Evolutionary conservation across 371 early-diverging fungal genomes (phyloP).

Genomic region (Chytridium lagenaria): DNA sequence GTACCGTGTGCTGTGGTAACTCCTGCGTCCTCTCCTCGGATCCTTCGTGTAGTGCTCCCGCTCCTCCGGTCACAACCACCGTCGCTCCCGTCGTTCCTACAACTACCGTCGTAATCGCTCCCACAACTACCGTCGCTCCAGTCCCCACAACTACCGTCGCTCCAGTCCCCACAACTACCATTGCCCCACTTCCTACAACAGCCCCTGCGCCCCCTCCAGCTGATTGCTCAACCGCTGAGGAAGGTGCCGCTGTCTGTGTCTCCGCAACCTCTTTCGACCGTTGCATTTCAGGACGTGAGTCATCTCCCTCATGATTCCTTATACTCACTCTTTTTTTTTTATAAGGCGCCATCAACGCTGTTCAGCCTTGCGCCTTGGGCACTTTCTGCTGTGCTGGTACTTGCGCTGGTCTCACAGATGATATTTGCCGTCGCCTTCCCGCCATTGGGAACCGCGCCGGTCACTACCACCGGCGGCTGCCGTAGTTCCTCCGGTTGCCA

Average conservation of each 20-base stretch:
- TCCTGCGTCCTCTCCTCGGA: neutral
- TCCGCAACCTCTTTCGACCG: slow-evolving; percentile 11
- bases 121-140: neutral
- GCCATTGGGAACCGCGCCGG: neutral
- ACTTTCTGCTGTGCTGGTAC: slow-evolving; percentile 36
- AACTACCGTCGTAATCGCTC: neutral
- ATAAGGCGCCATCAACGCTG: neutral
- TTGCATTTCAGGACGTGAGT: slow-evolving; percentile 1
- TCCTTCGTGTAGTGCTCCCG: neutral
- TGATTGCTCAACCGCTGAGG: neutral
- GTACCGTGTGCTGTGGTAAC: slow-evolving; percentile 33
- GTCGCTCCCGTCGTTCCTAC: slow-evolving; percentile 17
- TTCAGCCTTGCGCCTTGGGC: slow-evolving; percentile 30
- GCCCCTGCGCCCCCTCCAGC: no score
- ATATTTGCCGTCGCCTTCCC: no score
- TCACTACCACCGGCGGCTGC: slow-evolving; percentile 27
- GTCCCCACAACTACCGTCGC: slow-evolving; percentile 10
- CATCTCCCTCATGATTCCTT: no score
- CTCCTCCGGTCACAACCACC: neutral
- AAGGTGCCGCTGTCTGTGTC: slow-evolving; percentile 27
- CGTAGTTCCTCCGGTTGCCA: slow-evolving; percentile 28
- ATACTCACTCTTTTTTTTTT: slow-evolving; percentile 25
- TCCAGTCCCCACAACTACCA: neutral
- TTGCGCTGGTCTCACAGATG: neutral
- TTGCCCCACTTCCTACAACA: no score